Base-by-base conservation (phyloP, 345 rosid genomes). In the Eucalyptus tenuipes region DNA sequence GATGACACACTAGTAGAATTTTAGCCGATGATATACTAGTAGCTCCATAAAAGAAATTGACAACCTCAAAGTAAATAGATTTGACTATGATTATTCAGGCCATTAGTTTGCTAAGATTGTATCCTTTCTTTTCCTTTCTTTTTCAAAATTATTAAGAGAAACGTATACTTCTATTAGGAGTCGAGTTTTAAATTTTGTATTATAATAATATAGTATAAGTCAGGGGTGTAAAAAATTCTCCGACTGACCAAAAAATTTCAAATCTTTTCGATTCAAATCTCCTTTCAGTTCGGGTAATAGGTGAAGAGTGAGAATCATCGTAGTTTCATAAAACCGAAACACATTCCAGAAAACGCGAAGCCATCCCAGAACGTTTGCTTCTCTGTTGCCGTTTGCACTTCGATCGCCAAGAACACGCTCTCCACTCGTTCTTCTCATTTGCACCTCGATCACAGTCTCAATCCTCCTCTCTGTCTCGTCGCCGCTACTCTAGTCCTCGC, bases 141-240 rank as follows among this genome's bases (percentile, higher is more conserved):
- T 57, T 10, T 27, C 15, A 0, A 61, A 13, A 27, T 61, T 29
- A 0, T 27, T 29, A 29, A 27, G 12, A 57, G 68, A 61, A 61
- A 27, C 0, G 14, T 3, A 0, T 61, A 61, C 31, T 29, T 61
- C 0, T 61, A 29, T 61, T 0, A 61, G 1, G 33, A 29, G 0
- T 27, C 17, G 4, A 61, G 33, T 61, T 61, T 29, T 61, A 27
- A 61, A 27, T 61, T 1, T 29, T 61, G 15, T 7, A 29, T 61
- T 0, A 29, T 3, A 29, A 61, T 53, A 53, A 53, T 24, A 27
- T 0, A 13, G 8, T 61, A 61, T 61, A 29, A 29, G 27, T 0
- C 2, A 24, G 0, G 8, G 31, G 15, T 61, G 16, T 61, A n/a
- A 61, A 27, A 13, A 27, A 61, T 61, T 11, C 16, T 13, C 31